Percentiles rank a stretch among this genome's conserved stretches.
Conservation (phyloP, 768 basidiomycete genomes). For the Pleurotus platypus region DNA sequence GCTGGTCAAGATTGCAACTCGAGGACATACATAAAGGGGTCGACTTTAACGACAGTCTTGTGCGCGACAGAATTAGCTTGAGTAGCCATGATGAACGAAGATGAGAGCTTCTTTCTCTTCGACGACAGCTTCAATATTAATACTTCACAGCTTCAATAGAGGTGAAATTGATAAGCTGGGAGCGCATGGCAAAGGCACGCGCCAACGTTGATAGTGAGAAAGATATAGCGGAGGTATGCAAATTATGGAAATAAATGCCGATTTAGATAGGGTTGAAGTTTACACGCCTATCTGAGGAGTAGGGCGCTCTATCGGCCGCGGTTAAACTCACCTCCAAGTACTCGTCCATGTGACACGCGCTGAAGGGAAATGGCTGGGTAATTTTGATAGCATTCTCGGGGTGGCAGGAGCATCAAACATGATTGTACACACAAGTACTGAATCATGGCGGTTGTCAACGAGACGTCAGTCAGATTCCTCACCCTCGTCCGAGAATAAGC, state of each 20-base stretch:
- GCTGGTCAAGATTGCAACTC: not conserved
- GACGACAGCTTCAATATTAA: not conserved
- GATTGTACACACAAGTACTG: no score
- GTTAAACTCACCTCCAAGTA: no score
- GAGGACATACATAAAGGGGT: conserved; percentile 60
- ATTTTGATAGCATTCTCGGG: no score
- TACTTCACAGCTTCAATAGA: not conserved
- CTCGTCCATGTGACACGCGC: no score
- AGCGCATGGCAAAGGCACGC: conserved; percentile 2
- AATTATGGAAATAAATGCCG: not conserved
- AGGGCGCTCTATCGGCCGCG: no score
- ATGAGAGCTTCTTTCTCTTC: not conserved
- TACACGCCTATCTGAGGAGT: no score
- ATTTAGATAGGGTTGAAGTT: not conserved
- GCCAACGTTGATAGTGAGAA: conserved; percentile 6
- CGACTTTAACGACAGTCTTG: conserved; percentile 58
- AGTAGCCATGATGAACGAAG: conserved; percentile 45
- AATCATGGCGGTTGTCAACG: no score
- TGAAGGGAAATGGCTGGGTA: no score
- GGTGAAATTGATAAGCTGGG: conserved; percentile 4
- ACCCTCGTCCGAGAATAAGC: no score
- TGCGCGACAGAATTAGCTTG: conserved; percentile 56
- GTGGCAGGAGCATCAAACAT: no score
- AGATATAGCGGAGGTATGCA: conserved; percentile 2
- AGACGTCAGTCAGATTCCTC: no score